These are phyloP conservation scores for Rhynchosporium agropyri DNA, from an alignment of 2,329 filamentous ascomycete genomes.

Conservation along the genomic window DNA sequence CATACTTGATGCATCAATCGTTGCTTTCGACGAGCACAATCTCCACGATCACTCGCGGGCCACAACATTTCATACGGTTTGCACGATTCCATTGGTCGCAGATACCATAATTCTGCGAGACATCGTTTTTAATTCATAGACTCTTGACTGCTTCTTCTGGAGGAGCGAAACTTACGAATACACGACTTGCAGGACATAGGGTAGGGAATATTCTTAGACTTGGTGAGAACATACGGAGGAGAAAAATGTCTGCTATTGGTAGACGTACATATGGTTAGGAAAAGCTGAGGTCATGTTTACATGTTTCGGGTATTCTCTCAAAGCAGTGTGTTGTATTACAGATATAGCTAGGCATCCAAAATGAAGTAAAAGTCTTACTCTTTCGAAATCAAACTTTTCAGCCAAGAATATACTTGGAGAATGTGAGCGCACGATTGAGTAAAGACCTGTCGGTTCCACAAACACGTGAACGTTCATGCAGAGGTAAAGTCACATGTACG, in stretches of 20 bases:
- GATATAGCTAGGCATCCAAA: neutral
- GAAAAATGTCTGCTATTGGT: neutral
- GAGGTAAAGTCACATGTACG: neutral
- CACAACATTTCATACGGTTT: no score
- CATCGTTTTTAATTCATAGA: neutral
- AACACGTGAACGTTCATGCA: neutral
- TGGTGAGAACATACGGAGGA: neutral
- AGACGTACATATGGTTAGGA: neutral
- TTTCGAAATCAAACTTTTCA: no score
- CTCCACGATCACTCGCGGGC: no score
- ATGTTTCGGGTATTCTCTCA: neutral
- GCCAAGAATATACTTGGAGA: no score
- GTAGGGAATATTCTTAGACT: neutral
- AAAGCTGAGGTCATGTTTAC: constrained; percentile 3
- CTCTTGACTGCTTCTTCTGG: neutral
- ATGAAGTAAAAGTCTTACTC: neutral
- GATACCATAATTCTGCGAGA: neutral
- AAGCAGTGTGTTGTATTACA: neutral
- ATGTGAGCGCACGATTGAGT: no score
- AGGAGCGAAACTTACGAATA: neutral
- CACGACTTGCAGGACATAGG: neutral
- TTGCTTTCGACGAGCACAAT: neutral
- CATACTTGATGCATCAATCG: neutral
- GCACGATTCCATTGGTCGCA: neutral
- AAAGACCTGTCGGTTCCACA: neutral